Conservation (phyloP, 2,329 filamentous ascomycete genomes). For the Orbilia oligospora region DNA sequence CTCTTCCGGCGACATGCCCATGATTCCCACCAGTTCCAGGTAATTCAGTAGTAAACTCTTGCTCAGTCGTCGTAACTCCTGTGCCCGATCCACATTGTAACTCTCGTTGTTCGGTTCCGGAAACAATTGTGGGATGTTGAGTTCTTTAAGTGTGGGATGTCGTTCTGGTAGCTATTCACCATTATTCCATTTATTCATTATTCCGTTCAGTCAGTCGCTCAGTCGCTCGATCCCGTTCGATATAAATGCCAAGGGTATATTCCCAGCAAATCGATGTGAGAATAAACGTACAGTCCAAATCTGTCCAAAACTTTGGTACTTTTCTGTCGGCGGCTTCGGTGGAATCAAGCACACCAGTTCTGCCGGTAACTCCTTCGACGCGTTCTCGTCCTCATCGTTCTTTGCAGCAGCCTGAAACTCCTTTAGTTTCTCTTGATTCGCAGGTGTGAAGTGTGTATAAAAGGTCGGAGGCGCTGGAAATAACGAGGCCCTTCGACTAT, state of each 20-base stretch:
- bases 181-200: neutral
- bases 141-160: conserved; percentile 77
- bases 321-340: conserved; percentile 78
- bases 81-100: conserved; percentile 75
- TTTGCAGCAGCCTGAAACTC: conserved; percentile 67
- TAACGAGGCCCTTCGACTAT: conserved; percentile 71
- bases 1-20: conserved; percentile 76
- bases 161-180: conserved; percentile 71
- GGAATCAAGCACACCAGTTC: conserved; percentile 85
- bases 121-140: conserved; percentile 80
- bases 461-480: conserved; percentile 92
- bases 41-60: conserved; percentile 92
- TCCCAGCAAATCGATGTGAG: neutral
- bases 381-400: conserved; percentile 54
- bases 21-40: conserved; percentile 82
- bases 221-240: conserved; percentile 14
- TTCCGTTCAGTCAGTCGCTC: neutral
- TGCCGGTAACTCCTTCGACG: conserved; percentile 72
- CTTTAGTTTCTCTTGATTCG: conserved; percentile 77
- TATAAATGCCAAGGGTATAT: neutral
- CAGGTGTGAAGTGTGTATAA: conserved; percentile 86
- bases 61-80: conserved; percentile 81
- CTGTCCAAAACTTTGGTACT: conserved; percentile 82
- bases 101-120: conserved; percentile 69
- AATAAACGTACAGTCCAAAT: conserved; percentile 71